These are phyloP conservation scores for Chlorella ohadii DNA, from an alignment of 139 green algal species.

Conservation along the genomic window DNA sequence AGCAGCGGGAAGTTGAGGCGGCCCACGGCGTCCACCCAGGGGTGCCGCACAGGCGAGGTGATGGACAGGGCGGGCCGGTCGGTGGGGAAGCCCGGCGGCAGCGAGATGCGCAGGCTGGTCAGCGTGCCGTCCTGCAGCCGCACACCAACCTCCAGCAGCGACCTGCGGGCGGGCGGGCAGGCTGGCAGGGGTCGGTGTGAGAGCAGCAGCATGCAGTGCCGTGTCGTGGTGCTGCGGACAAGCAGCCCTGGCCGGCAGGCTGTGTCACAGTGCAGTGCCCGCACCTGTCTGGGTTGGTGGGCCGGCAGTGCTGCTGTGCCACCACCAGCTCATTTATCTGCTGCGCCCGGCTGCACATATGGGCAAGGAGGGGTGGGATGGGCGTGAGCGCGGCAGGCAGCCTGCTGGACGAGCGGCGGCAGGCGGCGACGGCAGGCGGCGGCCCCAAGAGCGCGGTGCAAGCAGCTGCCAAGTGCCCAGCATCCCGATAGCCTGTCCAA, in stretches of 20 bases:
- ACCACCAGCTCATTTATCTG: constrained; percentile 39
- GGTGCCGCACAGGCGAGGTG: constrained; percentile 59
- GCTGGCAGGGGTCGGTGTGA: background rate
- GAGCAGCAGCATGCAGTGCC: background rate
- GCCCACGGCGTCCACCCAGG: constrained; percentile 57
- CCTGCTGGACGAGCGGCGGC: background rate
- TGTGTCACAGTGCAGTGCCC: no score
- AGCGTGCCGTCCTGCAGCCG: constrained; percentile 21
- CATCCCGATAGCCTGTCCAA: no score
- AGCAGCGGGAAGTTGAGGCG: constrained; percentile 42
- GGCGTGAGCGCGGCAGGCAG: no score
- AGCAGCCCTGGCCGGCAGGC: no score
- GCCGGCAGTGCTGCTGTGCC: background rate
- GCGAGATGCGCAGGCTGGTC: constrained; percentile 19
- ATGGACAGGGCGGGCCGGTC: constrained; percentile 52
- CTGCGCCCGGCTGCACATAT: constrained; percentile 22
- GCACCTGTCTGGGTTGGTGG: constrained; percentile 33
- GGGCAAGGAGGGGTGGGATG: background rate
- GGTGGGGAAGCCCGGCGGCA: constrained; percentile 22
- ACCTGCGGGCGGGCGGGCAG: background rate
- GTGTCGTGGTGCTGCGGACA: background rate
- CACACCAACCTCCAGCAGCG: constrained; percentile 29
- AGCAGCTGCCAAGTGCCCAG: no score
- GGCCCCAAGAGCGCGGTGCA: no score
- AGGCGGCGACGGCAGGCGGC: no score